Percentiles rank a stretch among this genome's conserved stretches.
Evolutionary conservation across 176 grass and related monocot species (phyloP).

Genomic region (Raddia guianensis): DNA sequence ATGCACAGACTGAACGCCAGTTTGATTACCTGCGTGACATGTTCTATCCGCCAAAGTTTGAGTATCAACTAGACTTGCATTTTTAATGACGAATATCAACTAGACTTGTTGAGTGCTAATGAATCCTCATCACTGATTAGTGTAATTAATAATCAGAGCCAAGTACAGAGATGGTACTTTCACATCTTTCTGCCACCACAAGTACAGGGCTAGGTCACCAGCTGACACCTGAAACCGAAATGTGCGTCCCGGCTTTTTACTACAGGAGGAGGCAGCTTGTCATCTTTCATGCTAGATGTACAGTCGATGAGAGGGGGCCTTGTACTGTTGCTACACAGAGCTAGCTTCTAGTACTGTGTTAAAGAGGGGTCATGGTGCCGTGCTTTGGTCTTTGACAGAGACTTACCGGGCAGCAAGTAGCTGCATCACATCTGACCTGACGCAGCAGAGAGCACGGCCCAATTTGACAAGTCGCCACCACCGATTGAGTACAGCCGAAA

Average conservation of each 20-base stretch:
- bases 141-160: not conserved
- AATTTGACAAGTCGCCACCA: not conserved
- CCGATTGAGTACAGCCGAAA: not conserved
- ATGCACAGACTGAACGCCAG: not conserved
- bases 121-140: not conserved
- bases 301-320: not conserved
- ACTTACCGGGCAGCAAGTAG: not conserved
- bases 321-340: not conserved
- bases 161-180: not conserved
- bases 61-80: not conserved
- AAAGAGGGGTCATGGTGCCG: not conserved
- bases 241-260: not conserved
- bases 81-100: not conserved
- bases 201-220: not conserved
- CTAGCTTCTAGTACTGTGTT: not conserved
- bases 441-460: not conserved
- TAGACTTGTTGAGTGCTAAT: not conserved
- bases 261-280: not conserved
- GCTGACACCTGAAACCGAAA: not conserved
- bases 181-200: not conserved
- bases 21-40: not conserved
- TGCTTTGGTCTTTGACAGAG: not conserved
- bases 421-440: constrained; percentile 21
- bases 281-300: not conserved
- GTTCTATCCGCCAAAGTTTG: not conserved